These are phyloP conservation scores for Aspergillus intermedius DNA, from an alignment of 2,329 filamentous ascomycete genomes.

Conservation along the genomic window DNA sequence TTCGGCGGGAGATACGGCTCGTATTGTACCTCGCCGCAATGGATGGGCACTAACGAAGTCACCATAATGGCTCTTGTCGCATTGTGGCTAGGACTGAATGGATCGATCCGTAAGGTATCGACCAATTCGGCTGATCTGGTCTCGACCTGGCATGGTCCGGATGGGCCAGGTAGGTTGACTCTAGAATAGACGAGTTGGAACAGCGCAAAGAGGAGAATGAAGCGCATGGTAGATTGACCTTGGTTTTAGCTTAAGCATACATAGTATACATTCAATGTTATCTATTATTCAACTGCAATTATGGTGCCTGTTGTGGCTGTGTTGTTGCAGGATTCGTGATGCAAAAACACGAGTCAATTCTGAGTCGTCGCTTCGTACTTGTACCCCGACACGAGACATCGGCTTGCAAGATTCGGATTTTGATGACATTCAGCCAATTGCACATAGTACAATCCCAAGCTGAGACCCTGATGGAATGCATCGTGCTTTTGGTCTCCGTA, in stretches of 20 bases:
- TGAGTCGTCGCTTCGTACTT: too few species aligned
- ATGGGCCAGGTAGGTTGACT: background rate
- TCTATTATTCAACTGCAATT: too few species aligned
- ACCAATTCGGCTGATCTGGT: background rate
- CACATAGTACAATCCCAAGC: too few species aligned
- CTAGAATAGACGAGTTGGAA: background rate
- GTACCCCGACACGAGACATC: too few species aligned
- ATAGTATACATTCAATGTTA: too few species aligned
- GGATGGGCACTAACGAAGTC: background rate
- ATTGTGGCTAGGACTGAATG: background rate
- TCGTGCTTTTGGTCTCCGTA: too few species aligned
- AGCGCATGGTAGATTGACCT: background rate
- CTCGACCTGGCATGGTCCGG: background rate
- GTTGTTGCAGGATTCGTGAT: too few species aligned
- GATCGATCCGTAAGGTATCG: background rate
- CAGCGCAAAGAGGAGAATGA: background rate
- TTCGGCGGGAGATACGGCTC: background rate
- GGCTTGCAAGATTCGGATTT: too few species aligned
- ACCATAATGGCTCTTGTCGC: background rate
- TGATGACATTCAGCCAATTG: too few species aligned
- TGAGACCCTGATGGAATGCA: too few species aligned
- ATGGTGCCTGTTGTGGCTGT: too few species aligned
- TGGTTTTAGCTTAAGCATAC: background rate
- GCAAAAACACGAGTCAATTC: too few species aligned
- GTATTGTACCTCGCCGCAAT: background rate